Percentiles rank a stretch among this genome's conserved stretches.
phyloP scores from a whole-genome alignment of 257 asterid species.

The Gentiana dahurica region DNA sequence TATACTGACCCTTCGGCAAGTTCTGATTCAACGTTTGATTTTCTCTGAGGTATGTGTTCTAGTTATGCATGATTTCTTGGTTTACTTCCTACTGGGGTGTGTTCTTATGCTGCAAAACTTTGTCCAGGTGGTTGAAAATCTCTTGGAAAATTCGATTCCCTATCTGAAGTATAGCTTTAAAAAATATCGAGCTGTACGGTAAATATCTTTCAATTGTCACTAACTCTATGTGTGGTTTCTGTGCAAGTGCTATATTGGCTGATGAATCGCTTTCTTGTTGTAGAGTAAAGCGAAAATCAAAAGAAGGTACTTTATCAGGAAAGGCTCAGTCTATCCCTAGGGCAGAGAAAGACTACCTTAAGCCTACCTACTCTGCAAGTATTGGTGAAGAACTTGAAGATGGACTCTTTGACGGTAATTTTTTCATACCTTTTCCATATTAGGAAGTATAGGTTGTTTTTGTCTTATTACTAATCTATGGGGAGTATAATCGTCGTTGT shows the following conservation, averaged over 20 bases:
- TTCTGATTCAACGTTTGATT: constrained; percentile 77
- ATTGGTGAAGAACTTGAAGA: constrained; percentile 87
- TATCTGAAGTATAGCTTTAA: constrained; percentile 72
- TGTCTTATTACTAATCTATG: no score
- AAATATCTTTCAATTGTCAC: constrained; percentile 5
- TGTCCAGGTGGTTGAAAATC: constrained; percentile 74
- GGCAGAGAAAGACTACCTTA: constrained; percentile 81
- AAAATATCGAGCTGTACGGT: constrained; percentile 73
- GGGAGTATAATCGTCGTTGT: no score
- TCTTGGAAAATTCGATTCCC: constrained; percentile 77
- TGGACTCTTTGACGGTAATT: constrained; percentile 93
- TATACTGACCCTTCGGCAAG: constrained; percentile 76
- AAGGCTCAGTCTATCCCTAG: constrained; percentile 48
- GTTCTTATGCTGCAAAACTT: constrained; percentile 6
- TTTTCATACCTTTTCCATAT: background rate
- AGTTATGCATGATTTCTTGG: background rate
- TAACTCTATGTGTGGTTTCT: background rate
- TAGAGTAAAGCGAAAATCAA: constrained; percentile 60
- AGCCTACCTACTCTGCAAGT: constrained; percentile 82
- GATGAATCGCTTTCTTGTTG: constrained; percentile 13
- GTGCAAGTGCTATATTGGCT: background rate
- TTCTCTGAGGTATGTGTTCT: constrained; percentile 54
- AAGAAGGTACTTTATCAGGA: constrained; percentile 29
- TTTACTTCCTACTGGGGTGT: background rate
- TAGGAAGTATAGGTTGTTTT: background rate